A percentile compares a stretch with the other conserved stretches of the same genome.
These are phyloP conservation scores for Zygosaccharomyces kombuchaensis DNA, from an alignment of 805 yeast species.

Conservation along the genomic window DNA sequence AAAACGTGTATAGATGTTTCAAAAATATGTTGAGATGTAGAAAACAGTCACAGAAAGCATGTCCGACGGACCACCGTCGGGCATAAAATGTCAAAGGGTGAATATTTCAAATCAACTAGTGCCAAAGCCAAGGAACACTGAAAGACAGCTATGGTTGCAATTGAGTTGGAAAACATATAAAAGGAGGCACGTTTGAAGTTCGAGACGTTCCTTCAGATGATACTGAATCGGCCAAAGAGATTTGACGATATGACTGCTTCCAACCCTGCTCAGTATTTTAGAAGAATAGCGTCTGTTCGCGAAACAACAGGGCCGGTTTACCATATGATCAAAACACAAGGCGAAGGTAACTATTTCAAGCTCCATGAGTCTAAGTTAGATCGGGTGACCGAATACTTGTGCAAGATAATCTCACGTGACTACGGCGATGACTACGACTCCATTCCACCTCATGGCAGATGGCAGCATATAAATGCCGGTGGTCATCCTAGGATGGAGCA, in stretches of 20 bases:
- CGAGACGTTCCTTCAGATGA: background rate
- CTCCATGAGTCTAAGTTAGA: slow-evolving; percentile 42
- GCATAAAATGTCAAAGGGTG: background rate
- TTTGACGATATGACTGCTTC: slow-evolving; percentile 6
- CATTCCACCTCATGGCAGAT: slow-evolving; percentile 66
- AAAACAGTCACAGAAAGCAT: background rate
- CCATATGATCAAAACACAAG: slow-evolving; percentile 32
- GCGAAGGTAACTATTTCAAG: slow-evolving; percentile 36
- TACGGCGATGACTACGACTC: slow-evolving; percentile 41
- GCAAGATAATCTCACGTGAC: slow-evolving; percentile 42
- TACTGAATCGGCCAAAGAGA: background rate
- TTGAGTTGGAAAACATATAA: background rate
- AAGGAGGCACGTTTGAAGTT: background rate
- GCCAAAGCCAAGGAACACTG: background rate
- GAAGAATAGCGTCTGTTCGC: slow-evolving; percentile 53
- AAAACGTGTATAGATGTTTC: background rate
- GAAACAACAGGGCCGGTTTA: slow-evolving; percentile 46
- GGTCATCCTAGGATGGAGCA: slow-evolving; percentile 42
- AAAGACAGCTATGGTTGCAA: background rate
- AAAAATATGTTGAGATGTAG: background rate
- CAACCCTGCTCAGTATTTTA: slow-evolving; percentile 32
- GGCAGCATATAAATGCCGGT: slow-evolving; percentile 59
- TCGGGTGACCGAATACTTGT: slow-evolving; percentile 43
- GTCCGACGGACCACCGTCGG: slow-evolving; percentile 4
- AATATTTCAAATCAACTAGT: background rate